Evolutionary conservation across 441 rosid genomes (phyloP).

Genomic region (Lepidium campestre): DNA sequence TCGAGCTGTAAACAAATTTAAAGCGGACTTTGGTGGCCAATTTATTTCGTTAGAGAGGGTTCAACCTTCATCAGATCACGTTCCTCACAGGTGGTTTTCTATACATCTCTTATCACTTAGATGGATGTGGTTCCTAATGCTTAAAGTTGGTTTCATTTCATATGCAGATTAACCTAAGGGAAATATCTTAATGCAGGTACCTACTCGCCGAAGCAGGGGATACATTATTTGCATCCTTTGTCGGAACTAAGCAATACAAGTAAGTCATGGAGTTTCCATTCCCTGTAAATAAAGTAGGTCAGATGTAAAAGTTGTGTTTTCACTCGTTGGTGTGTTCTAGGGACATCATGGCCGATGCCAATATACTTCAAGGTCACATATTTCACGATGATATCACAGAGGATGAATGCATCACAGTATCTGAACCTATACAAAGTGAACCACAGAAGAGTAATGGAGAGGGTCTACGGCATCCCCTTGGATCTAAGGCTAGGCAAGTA

Average conservation of each 20-base stretch:
- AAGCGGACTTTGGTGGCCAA: constrained; percentile 94
- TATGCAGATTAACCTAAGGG: neutral
- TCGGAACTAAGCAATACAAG: constrained; percentile 95
- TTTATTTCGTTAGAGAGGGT: constrained; percentile 82
- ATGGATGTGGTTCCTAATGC: neutral
- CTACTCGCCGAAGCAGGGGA: constrained; percentile 94
- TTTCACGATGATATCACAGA: constrained; percentile 77
- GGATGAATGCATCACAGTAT: constrained; percentile 38
- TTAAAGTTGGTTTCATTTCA: neutral
- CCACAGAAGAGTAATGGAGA: constrained; percentile 43
- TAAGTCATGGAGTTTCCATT: constrained; percentile 34
- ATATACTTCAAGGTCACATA: constrained; percentile 90
- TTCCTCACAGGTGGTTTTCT: constrained; percentile 64
- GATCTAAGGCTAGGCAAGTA: constrained; percentile 45
- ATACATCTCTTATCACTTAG: neutral
- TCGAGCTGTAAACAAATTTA: constrained; percentile 87
- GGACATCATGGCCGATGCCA: constrained; percentile 93
- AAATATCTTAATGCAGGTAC: constrained; percentile 44
- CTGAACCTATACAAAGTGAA: constrained; percentile 43
- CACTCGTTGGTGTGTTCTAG: constrained; percentile 34
- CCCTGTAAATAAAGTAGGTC: neutral
- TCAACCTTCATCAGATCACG: constrained; percentile 93
- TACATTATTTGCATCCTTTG: constrained; percentile 91
- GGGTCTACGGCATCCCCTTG: constrained; percentile 36
- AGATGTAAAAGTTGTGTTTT: neutral